Evolutionary conservation across 2,329 filamentous ascomycete genomes (phyloP).

Genomic region (Trichoderma polysporum): DNA sequence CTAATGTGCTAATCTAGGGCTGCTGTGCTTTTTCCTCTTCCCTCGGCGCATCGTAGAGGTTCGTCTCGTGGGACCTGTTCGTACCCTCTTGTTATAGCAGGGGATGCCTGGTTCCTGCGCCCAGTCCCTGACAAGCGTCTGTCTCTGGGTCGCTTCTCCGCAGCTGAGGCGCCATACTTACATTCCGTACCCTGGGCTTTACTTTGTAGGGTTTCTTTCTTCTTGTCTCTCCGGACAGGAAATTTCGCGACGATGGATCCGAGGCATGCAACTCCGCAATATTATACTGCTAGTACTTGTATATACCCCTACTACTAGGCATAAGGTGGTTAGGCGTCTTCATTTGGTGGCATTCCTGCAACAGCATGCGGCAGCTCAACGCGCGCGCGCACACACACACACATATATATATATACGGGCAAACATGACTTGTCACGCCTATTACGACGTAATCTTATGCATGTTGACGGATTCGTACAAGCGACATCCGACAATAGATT

Average conservation of each 20-base stretch:
- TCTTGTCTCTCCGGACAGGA: neutral
- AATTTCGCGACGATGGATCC: neutral
- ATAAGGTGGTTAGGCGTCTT: neutral
- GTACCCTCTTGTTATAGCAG: neutral
- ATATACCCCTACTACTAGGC: too few relatives aligned
- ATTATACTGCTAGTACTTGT: too few relatives aligned
- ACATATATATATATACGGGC: neutral
- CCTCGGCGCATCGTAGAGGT: neutral
- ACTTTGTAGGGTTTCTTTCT: neutral
- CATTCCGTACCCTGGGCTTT: neutral
- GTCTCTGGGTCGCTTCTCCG: neutral
- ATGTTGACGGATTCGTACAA: neutral
- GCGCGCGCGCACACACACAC: neutral
- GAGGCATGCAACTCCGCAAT: neutral
- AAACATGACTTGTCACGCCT: neutral
- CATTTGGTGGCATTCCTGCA: neutral
- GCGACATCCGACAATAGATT: neutral
- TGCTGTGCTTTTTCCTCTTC: neutral
- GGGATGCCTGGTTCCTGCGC: neutral
- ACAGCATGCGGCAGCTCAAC: neutral
- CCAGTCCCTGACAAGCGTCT: neutral
- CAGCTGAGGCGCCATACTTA: neutral
- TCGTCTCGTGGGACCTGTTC: neutral
- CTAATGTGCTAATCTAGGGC: neutral
- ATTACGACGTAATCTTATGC: neutral